Percentiles rank a stretch among this genome's conserved stretches.
Evolutionary conservation across 164 flowering plant genomes (phyloP).

Genomic region (Paratinospora sagittata): DNA sequence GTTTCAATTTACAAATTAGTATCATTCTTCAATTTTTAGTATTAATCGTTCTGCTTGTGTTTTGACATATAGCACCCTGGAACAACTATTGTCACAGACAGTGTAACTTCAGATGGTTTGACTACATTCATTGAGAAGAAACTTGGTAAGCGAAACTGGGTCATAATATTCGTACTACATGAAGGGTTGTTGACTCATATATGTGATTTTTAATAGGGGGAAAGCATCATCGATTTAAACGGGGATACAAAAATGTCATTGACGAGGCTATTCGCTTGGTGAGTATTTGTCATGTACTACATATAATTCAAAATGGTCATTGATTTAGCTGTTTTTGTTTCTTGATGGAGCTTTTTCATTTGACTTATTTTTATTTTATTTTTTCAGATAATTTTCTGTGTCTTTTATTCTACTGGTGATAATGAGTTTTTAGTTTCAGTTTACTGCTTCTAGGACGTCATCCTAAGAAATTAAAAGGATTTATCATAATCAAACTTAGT

Average conservation of each 20-base stretch:
- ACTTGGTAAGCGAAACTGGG: constrained; percentile 52
- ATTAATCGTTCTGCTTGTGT: constrained; percentile 10
- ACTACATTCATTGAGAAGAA: constrained; percentile 86
- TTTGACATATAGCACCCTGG: constrained; percentile 68
- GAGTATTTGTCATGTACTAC: constrained; percentile 13
- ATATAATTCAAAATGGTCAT: background rate
- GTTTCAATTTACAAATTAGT: background rate
- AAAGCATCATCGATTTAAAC: constrained; percentile 90
- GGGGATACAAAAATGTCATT: constrained; percentile 98
- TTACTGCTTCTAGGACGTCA: background rate
- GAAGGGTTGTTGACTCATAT: constrained; percentile 12
- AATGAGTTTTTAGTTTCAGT: background rate
- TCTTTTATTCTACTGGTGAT: background rate
- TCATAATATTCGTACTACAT: constrained; percentile 2
- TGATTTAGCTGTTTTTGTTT: background rate
- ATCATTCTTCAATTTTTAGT: background rate
- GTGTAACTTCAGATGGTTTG: constrained; percentile 97
- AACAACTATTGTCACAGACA: constrained; percentile 95
- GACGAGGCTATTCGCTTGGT: constrained; percentile 99
- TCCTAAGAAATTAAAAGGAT: background rate
- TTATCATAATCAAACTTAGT: no score
- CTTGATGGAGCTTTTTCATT: background rate
- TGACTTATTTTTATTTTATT: background rate
- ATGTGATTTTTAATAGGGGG: constrained; percentile 50
- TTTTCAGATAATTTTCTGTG: background rate